These are phyloP conservation scores for Trichomonas gallinae DNA, from an alignment of 208 protist genomes.

Conservation along the genomic window DNA sequence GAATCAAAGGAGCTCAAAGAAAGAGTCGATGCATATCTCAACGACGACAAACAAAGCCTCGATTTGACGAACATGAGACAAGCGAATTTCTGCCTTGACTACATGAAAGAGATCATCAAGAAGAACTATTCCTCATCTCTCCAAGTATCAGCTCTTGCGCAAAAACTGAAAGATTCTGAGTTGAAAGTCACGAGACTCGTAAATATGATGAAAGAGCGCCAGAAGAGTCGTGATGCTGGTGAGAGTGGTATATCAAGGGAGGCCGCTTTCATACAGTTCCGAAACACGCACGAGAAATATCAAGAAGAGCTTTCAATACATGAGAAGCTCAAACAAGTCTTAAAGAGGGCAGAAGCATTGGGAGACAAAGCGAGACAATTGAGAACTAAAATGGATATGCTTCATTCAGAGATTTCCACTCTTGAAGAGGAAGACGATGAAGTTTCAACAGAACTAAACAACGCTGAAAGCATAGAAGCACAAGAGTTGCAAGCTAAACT, in stretches of 20 bases:
- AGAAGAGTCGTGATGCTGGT: neutral
- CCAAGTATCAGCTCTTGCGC: neutral
- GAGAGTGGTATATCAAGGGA: neutral
- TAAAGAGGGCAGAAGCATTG: neutral
- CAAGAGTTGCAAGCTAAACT: neutral
- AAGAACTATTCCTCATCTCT: neutral
- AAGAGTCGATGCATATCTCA: neutral
- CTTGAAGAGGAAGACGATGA: neutral
- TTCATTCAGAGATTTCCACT: neutral
- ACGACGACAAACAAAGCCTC: neutral
- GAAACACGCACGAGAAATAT: neutral
- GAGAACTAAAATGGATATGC: neutral
- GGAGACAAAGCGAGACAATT: neutral
- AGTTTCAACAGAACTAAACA: neutral
- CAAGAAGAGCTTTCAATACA: neutral
- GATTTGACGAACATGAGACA: neutral
- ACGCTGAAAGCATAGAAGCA: neutral
- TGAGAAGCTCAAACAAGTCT: neutral
- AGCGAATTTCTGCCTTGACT: neutral
- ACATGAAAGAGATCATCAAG: neutral
- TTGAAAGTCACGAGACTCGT: neutral
- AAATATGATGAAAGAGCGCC: neutral
- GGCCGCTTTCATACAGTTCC: neutral
- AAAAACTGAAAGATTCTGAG: neutral
- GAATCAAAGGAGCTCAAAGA: neutral